A percentile compares a stretch with the other conserved stretches of the same genome.
Evolutionary conservation across 2,329 filamentous ascomycete genomes (phyloP).

Genomic region (Hymenoscyphus scutula): DNA sequence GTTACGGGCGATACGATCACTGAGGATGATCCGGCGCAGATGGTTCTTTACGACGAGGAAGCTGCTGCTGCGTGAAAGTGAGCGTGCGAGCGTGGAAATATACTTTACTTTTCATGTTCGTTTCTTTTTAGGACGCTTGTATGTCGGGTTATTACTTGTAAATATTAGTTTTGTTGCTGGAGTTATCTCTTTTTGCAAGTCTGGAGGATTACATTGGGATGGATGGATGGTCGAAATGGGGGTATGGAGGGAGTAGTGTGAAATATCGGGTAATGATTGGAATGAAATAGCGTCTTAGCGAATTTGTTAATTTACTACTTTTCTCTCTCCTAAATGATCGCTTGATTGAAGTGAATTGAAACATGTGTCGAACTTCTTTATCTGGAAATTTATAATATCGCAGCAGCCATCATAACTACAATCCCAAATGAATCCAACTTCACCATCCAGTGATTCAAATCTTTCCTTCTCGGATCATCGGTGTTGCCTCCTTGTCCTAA

Average conservation of each 20-base stretch:
- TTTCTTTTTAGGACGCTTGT: conserved; percentile 1
- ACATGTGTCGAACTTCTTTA: too few species aligned
- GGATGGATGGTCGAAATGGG: neutral
- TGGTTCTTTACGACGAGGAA: conserved; percentile 30
- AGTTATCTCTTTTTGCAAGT: neutral
- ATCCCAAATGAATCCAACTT: too few species aligned
- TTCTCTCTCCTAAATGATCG: neutral
- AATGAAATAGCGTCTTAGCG: conserved; percentile 31
- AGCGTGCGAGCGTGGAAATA: neutral
- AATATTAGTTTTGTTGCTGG: neutral
- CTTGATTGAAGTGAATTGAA: neutral
- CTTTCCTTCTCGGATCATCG: too few species aligned
- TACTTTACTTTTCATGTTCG: neutral
- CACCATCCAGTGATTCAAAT: too few species aligned
- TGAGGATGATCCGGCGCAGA: conserved; percentile 11
- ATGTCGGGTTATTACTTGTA: conserved; percentile 19
- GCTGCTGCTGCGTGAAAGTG: conserved; percentile 11
- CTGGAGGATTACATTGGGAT: neutral
- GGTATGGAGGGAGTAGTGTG: neutral
- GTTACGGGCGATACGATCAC: neutral
- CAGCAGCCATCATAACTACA: too few species aligned
- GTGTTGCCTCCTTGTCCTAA: too few species aligned
- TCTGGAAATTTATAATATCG: too few species aligned
- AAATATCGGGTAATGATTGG: conserved; percentile 5
- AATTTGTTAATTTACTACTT: conserved; percentile 15